Percentiles rank a stretch among this genome's conserved stretches.
Conservation (phyloP, 768 basidiomycete genomes). For the Phlebiopsis gigantea region DNA sequence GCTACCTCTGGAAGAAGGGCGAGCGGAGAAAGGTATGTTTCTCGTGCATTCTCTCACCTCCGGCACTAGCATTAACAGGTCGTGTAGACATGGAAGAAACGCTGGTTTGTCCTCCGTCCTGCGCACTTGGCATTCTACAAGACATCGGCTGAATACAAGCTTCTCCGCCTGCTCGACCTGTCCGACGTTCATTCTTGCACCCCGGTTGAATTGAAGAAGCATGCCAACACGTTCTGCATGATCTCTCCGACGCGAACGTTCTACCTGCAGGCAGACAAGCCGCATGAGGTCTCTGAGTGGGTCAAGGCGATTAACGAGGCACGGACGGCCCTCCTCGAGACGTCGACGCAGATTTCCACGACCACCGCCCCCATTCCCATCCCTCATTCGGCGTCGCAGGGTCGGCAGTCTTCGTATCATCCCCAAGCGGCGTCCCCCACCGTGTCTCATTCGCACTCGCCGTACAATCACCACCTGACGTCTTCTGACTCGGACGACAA, state of each 20-base stretch:
- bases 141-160: constrained; percentile 88
- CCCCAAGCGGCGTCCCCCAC: constrained; percentile 36
- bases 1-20: constrained; percentile 97
- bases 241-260: constrained; percentile 88
- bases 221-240: constrained; percentile 84
- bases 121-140: constrained; percentile 97
- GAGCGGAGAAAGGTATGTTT: constrained; percentile 84
- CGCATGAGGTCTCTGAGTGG: constrained; percentile 78
- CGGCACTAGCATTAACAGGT: not conserved
- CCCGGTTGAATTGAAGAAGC: constrained; percentile 82
- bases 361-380: constrained; percentile 37
- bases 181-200: constrained; percentile 88
- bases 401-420: no score
- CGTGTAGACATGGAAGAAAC: constrained; percentile 94
- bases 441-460: constrained; percentile 34
- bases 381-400: constrained; percentile 12
- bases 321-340: constrained; percentile 56
- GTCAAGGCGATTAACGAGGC: constrained; percentile 77
- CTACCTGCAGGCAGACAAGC: constrained; percentile 77
- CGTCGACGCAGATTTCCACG: constrained; percentile 52
- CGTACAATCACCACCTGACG: constrained; percentile 47
- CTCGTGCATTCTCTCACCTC: not conserved
- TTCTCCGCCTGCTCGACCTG: constrained; percentile 81
- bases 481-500: constrained; percentile 80
- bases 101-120: constrained; percentile 94